phyloP scores from a whole-genome alignment of 805 yeast genomes.

The Metschnikowia colocasiae region DNA sequence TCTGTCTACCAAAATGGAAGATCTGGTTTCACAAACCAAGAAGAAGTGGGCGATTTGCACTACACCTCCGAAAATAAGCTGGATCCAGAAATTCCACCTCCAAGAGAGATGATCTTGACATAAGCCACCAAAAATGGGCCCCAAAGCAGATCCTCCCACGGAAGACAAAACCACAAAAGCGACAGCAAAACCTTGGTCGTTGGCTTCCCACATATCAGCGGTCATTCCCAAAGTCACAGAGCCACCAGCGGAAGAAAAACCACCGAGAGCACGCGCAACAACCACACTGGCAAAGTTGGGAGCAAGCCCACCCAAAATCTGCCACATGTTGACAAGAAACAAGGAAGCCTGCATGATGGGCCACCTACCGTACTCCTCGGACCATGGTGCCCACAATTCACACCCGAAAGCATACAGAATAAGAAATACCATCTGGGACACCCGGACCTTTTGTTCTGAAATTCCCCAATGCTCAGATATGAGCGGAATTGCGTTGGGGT shows the following conservation, averaged over 20 bases:
- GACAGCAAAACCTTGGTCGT: slow-evolving; percentile 31
- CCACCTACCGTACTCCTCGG: slow-evolving; percentile 34
- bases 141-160: slow-evolving; percentile 30
- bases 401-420: slow-evolving; percentile 32
- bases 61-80: slow-evolving; percentile 33
- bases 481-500: slow-evolving; percentile 22
- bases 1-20: slow-evolving; percentile 30
- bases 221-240: slow-evolving; percentile 33
- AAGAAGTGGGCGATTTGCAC: slow-evolving; percentile 33
- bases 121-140: slow-evolving; percentile 29
- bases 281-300: slow-evolving; percentile 27
- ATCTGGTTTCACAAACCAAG: slow-evolving; percentile 34
- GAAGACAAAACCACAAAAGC: slow-evolving; percentile 32
- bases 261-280: slow-evolving; percentile 28
- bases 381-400: slow-evolving; percentile 36
- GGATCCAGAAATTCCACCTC: slow-evolving; percentile 31
- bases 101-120: slow-evolving; percentile 19
- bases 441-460: slow-evolving; percentile 23
- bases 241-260: slow-evolving; percentile 32
- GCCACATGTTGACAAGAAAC: slow-evolving; percentile 31
- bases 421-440: slow-evolving; percentile 29
- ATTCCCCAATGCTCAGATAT: slow-evolving; percentile 24
- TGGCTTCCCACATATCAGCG: slow-evolving; percentile 34
- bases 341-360: slow-evolving; percentile 30
- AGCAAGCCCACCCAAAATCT: slow-evolving; percentile 29